Evolutionary conservation across 768 basidiomycete species (phyloP).

Genomic region (Trametes maxima): DNA sequence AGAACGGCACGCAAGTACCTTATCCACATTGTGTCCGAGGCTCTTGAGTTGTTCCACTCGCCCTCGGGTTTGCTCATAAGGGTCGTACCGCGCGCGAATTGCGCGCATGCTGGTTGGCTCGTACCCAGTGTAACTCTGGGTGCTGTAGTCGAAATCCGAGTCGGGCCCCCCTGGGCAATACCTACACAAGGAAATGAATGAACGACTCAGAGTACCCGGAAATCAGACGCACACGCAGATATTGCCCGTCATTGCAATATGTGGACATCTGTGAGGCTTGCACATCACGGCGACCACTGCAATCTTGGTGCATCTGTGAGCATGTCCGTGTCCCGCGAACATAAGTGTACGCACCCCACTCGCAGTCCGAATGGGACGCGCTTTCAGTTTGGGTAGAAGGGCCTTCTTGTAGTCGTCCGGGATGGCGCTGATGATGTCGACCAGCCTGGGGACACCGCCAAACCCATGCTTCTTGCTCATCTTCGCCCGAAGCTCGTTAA

Average conservation of each 20-base stretch:
- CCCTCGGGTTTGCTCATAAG: constrained; percentile 95
- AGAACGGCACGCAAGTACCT: constrained; percentile 51
- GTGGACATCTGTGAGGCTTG: constrained; percentile 98
- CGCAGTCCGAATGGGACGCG: constrained; percentile 93
- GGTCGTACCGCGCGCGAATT: constrained; percentile 94
- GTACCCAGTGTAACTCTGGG: constrained; percentile 93
- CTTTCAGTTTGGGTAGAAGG: constrained; percentile 84
- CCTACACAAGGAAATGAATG: constrained; percentile 40
- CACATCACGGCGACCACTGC: constrained; percentile 99
- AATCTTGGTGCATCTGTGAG: constrained; percentile 54
- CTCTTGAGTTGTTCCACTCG: constrained; percentile 94
- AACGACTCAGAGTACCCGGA: not conserved
- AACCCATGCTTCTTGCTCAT: constrained; percentile 90
- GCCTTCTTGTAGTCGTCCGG: constrained; percentile 97
- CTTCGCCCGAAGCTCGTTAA: constrained; percentile 85
- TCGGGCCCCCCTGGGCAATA: constrained; percentile 99
- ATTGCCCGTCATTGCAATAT: constrained; percentile 99
- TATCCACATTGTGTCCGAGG: constrained; percentile 97
- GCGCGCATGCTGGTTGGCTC: constrained; percentile 99
- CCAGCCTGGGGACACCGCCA: constrained; percentile 87
- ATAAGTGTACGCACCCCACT: constrained; percentile 73
- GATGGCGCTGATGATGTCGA: constrained; percentile 98
- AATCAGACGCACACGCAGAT: constrained; percentile 82
- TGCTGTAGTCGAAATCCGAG: constrained; percentile 99
- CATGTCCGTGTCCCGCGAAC: not conserved